Evolutionary conservation across 805 yeast species (phyloP).

Genomic region (Teunomyces cretensis): DNA sequence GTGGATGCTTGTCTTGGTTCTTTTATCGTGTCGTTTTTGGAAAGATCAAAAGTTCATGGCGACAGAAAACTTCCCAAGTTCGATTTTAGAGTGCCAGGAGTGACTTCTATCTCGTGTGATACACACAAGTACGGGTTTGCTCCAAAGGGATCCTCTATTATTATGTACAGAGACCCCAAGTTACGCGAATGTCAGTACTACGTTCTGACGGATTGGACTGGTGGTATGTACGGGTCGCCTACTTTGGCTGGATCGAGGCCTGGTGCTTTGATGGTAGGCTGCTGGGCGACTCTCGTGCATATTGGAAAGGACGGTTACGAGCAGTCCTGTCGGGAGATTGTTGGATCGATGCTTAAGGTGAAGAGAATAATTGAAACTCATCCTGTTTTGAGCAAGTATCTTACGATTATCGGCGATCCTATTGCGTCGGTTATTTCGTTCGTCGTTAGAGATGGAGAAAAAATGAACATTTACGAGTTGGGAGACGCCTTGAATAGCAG

Average conservation of each 20-base stretch:
- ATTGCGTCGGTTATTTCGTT: constrained; percentile 79
- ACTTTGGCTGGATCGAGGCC: constrained; percentile 97
- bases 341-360: constrained; percentile 60
- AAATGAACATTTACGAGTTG: constrained; percentile 70
- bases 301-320: constrained; percentile 85
- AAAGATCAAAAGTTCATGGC: constrained; percentile 53
- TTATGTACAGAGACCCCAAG: constrained; percentile 75
- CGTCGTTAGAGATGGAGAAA: constrained; percentile 39
- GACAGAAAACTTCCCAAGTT: constrained; percentile 51
- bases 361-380: constrained; percentile 45
- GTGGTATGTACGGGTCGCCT: constrained; percentile 95
- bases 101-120: constrained; percentile 98
- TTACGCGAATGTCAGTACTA: constrained; percentile 83
- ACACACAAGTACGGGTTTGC: constrained; percentile 99
- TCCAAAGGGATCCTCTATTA: constrained; percentile 92
- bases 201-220: constrained; percentile 81
- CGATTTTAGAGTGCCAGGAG: constrained; percentile 84
- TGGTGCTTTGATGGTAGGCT: constrained; percentile 95
- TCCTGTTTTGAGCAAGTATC: constrained; percentile 47
- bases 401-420: constrained; percentile 84
- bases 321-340: constrained; percentile 63
- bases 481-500: constrained; percentile 65
- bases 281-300: constrained; percentile 90
- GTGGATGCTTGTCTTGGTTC: constrained; percentile 97
- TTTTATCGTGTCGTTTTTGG: constrained; percentile 79